Base-by-base conservation (phyloP, 208 protist species). In the Crithidia sp. region DNA sequence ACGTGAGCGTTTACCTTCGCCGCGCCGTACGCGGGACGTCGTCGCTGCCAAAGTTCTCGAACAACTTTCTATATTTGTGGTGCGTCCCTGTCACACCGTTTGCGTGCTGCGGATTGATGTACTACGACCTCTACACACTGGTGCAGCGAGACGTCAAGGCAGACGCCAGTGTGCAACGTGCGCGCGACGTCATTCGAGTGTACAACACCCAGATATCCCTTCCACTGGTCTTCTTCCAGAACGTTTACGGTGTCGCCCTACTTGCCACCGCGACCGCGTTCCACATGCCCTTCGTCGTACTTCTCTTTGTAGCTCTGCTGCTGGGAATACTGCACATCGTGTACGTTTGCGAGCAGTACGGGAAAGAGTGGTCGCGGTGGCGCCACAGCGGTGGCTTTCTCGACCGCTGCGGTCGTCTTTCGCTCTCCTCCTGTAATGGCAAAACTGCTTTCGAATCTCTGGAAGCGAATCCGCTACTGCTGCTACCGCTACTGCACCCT, bases 11-110 rank as follows among this genome's bases (percentile, higher is more conserved):
- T 12, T 66, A 76, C 28, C 73, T 87, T 66, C 77, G 67, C 13
- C 74, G 66, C 10, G 39, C 76, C 8, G 43, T 61, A 12, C n/a
- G 69, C 14, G 52, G 28, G 13, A 56, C 50, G 56, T 79, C 74
- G 57, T 72, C 76, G 9, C n/a, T 84, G 55, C 62, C 73, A 5
- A 71, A 62, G 37, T 83, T 86, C 52, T 65, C 79, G 8, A 61
- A 71, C 43, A 72, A 75, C 53, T 67, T 86, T 47, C 49, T 75
- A 13, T 82, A 84, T 47, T 47, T 93, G 45, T 93, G 86, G 88
- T 89, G 81, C 70, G 77, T 73, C 5, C 86, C 86, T 19, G 65
- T 85, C 3, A 88, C 82, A 37, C 88, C 84, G 14, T 93, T 93
- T 64, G 82, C 82, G 4, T 81, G 75, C 28, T 91, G 84, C 60